Percentiles rank a stretch among this genome's conserved stretches.
Evolutionary conservation across 768 basidiomycete species (phyloP).

Genomic region (Astraeus odoratus): DNA sequence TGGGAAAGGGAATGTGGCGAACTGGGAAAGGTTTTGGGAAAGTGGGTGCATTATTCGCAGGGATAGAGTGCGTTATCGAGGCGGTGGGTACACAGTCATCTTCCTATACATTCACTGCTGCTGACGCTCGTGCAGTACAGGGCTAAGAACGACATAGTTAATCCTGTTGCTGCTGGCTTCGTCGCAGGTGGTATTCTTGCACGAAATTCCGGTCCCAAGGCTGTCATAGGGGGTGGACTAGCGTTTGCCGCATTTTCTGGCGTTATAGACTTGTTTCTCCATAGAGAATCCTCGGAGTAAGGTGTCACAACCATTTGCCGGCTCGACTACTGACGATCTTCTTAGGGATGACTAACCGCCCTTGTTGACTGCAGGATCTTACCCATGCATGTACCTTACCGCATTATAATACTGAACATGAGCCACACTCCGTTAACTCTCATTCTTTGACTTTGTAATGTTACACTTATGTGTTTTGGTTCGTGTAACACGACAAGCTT

Average conservation of each 20-base stretch:
- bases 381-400: too few species aligned
- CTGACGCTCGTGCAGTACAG: conserved; percentile 60
- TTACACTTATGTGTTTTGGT: too few species aligned
- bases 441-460: not conserved
- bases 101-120: not conserved
- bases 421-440: too few species aligned
- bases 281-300: conserved; percentile 76
- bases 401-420: too few species aligned
- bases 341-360: conserved; percentile 34
- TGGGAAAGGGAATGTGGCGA: conserved; percentile 88
- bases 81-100: conserved; percentile 50
- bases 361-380: too few species aligned
- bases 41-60: conserved; percentile 91
- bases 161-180: conserved; percentile 84
- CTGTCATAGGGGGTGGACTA: conserved; percentile 79
- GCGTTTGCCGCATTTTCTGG: conserved; percentile 93
- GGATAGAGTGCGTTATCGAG: conserved; percentile 93
- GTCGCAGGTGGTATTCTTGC: conserved; percentile 85
- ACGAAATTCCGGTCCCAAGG: conserved; percentile 79
- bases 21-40: conserved; percentile 91
- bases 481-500: too few species aligned
- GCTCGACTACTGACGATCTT: conserved; percentile 1
- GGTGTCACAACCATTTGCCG: conserved; percentile 19
- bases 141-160: conserved; percentile 91
- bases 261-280: conserved; percentile 77